A percentile compares a stretch with the other conserved stretches of the same genome.
Evolutionary conservation across 2,329 filamentous ascomycete species (phyloP).

Genomic region (Teratosphaeria zuluensis): DNA sequence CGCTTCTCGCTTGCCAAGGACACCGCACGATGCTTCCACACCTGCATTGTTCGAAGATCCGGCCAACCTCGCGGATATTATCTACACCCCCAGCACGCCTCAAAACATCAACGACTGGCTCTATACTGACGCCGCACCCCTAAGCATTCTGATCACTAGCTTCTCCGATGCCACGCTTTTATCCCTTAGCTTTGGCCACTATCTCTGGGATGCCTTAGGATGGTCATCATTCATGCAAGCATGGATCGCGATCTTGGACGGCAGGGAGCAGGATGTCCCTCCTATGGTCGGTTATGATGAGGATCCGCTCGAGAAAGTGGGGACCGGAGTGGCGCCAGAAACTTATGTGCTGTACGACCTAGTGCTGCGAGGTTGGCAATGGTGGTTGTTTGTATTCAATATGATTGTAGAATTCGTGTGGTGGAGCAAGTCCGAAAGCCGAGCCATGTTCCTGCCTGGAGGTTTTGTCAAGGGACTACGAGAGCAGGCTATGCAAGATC

Average conservation of each 20-base stretch:
- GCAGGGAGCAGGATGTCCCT: constrained; percentile 13
- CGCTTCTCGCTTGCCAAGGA: constrained; percentile 3
- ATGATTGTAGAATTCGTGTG: constrained; percentile 3
- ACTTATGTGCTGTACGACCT: constrained; percentile 9
- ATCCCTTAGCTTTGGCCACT: constrained; percentile 18
- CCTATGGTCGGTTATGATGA: constrained; percentile 11
- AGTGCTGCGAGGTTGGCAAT: constrained; percentile 2
- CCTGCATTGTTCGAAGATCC: constrained; percentile 2
- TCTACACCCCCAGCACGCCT: background rate
- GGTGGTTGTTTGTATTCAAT: constrained; percentile 7
- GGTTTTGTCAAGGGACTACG: background rate
- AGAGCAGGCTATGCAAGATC: background rate
- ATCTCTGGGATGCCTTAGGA: constrained; percentile 16
- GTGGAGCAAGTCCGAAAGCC: background rate
- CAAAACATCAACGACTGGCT: constrained; percentile 5
- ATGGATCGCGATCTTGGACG: constrained; percentile 17
- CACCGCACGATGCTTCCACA: background rate
- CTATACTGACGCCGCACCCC: constrained; percentile 12
- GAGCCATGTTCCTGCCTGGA: background rate
- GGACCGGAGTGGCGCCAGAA: constrained; percentile 7
- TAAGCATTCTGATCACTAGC: constrained; percentile 12
- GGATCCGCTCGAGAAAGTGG: constrained; percentile 15
- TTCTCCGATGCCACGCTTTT: constrained; percentile 20
- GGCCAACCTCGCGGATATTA: background rate
- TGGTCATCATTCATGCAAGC: constrained; percentile 11